Conservation (phyloP, 1,284 basidiomycete genomes). For the Pyrrhoderma noxium region DNA sequence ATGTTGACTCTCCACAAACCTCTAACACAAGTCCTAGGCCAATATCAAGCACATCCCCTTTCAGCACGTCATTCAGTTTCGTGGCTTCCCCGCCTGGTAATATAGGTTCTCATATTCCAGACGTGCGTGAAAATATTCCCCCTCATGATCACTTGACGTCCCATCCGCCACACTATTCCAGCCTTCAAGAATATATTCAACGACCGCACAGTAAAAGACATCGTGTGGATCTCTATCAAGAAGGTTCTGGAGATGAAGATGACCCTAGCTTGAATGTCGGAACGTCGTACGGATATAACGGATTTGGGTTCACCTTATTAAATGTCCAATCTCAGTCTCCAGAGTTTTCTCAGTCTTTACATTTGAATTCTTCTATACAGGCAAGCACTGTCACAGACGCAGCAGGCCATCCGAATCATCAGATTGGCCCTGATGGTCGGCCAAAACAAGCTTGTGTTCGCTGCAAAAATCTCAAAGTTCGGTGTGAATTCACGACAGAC, state of each 20-base stretch:
- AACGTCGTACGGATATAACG: background rate
- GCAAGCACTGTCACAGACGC: background rate
- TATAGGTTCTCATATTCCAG: no score
- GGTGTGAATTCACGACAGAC: slow-evolving; percentile 17
- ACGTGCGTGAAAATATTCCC: background rate
- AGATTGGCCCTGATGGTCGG: slow-evolving; percentile 2
- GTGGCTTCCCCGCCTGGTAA: background rate
- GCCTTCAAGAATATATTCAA: background rate
- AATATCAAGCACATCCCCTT: background rate
- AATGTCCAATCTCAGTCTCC: background rate
- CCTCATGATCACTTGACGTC: background rate
- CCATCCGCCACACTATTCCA: slow-evolving; percentile 5
- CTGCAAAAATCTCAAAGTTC: slow-evolving; percentile 17
- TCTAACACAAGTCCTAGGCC: slow-evolving; percentile 3
- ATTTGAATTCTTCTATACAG: background rate
- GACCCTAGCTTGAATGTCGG: background rate
- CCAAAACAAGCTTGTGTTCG: slow-evolving; percentile 15
- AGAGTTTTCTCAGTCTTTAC: slow-evolving; percentile 1
- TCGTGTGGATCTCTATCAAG: background rate
- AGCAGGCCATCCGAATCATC: background rate
- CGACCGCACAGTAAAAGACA: slow-evolving; percentile 1
- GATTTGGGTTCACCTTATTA: background rate
- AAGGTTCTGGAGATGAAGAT: slow-evolving; percentile 12
- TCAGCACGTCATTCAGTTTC: slow-evolving; percentile 6
- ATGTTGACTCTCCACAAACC: background rate